Base-by-base conservation (phyloP, 192 early-diverging fungal genomes). In the Backusella luteola region DNA sequence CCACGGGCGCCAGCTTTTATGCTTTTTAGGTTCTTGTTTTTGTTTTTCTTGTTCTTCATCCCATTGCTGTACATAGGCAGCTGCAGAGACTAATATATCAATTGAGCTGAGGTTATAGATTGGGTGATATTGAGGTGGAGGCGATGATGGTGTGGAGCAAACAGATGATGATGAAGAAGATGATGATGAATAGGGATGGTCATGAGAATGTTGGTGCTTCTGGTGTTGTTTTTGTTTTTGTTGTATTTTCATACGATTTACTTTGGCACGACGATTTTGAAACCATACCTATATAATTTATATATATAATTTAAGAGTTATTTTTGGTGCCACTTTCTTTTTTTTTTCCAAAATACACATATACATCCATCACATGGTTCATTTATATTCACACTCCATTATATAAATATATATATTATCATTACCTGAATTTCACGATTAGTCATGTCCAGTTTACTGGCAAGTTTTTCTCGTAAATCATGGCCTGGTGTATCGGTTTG, bases 241-340 rank as follows among this genome's bases (percentile, higher is more conserved):
- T 72, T 77, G 76, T 53, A 71, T 14, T 14, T 19, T 39, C 34
- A 59, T 77, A 59, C 92, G 87, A 83, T 93, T 94, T 72, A 88
- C 90, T 79, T 94, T 94, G 38, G 93, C 93, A 46, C 93, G 87
- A 73, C 93, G 89, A 81, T 94, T 94, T 84, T 94, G 93, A 84
- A 94, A 94, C 93, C 93, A 94, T 69, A 94, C 93, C 87, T 89
- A 36, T n/a, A 66, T 66, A 34, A 71, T 36, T 17, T 34, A 41
- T 39, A 39, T 39, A 39, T 39, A 42, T 59, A 36, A 71, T n/a
- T 71, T 68, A 71, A 49, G 41, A 63, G 56, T 63, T 63, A 63
- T 63, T 63, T 49, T 63, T 63, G 26, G 56, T 63, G 56, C 21
- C 42, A 72, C 39, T 46, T 44, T 44, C 4, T 17, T 44, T 44